These are phyloP conservation scores for Fusarium praegraminearum DNA, from an alignment of 2,329 filamentous ascomycete species.

Conservation along the genomic window DNA sequence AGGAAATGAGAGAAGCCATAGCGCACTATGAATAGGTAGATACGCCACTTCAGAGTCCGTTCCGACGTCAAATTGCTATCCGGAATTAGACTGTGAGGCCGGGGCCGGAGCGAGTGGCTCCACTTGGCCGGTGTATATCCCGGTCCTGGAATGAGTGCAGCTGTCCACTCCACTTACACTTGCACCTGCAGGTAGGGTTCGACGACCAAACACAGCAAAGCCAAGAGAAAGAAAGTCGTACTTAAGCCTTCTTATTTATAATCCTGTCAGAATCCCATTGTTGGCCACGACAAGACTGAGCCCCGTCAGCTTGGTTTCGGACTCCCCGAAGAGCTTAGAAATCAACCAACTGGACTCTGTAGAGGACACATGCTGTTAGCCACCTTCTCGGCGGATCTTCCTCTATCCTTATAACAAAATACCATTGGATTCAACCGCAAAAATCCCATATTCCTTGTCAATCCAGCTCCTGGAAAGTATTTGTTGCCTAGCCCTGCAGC, in stretches of 20 bases:
- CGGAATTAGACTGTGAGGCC: background rate
- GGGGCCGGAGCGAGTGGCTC: background rate
- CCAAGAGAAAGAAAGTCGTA: background rate
- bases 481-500: slow-evolving; percentile 12
- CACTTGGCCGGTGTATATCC: background rate
- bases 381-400: background rate
- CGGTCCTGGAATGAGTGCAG: background rate
- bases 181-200: background rate
- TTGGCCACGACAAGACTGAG: background rate
- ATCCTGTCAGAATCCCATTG: background rate
- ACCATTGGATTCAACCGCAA: background rate
- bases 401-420: background rate
- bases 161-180: background rate
- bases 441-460: background rate
- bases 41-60: slow-evolving; percentile 7
- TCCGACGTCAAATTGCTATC: background rate
- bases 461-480: background rate
- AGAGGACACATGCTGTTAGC: background rate
- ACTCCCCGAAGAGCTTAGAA: slow-evolving; percentile 9
- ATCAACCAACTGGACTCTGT: background rate
- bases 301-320: slow-evolving; percentile 3
- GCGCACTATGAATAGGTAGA: background rate
- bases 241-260: slow-evolving; percentile 7
- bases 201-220: background rate
- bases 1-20: slow-evolving; percentile 4